Evolutionary conservation across 1,284 basidiomycete genomes (phyloP).

Genomic region (Fomes fomentarius): DNA sequence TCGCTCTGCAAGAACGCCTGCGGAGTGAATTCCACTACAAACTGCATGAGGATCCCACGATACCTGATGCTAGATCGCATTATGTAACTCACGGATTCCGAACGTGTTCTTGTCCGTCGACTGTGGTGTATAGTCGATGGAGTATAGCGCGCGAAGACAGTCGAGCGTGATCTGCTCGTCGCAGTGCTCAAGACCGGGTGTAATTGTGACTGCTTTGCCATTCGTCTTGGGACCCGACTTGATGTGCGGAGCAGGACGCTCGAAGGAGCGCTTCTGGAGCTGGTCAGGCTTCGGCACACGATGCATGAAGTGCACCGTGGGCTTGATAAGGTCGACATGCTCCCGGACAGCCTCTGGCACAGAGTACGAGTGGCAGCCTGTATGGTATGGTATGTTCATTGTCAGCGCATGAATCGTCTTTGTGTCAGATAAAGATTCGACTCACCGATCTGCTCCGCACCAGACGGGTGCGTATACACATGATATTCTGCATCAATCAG

Average conservation of each 20-base stretch:
- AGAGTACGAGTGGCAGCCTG: constrained; percentile 43
- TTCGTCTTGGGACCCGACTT: constrained; percentile 41
- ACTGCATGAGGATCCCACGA: neutral
- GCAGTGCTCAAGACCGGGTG: constrained; percentile 38
- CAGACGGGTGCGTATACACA: constrained; percentile 41
- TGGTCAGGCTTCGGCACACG: constrained; percentile 17
- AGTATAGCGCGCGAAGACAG: constrained; percentile 59
- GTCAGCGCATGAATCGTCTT: neutral
- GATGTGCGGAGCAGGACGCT: constrained; percentile 31
- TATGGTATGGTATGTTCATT: neutral
- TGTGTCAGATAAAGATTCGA: neutral
- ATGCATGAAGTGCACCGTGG: constrained; percentile 45
- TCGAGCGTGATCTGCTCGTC: constrained; percentile 53
- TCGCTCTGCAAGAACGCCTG: constrained; percentile 48
- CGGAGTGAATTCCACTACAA: constrained; percentile 52
- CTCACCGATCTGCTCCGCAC: constrained; percentile 43
- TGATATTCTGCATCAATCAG: constrained; percentile 42
- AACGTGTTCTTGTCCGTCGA: constrained; percentile 51
- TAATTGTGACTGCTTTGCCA: constrained; percentile 30
- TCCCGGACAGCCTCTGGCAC: constrained; percentile 40
- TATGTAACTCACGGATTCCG: constrained; percentile 44
- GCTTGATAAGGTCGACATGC: constrained; percentile 48
- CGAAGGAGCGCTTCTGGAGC: constrained; percentile 20
- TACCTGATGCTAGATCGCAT: neutral
- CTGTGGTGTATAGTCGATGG: constrained; percentile 47